Conservation (phyloP, 345 rosid species). For the Eucalyptus microcorys region DNA sequence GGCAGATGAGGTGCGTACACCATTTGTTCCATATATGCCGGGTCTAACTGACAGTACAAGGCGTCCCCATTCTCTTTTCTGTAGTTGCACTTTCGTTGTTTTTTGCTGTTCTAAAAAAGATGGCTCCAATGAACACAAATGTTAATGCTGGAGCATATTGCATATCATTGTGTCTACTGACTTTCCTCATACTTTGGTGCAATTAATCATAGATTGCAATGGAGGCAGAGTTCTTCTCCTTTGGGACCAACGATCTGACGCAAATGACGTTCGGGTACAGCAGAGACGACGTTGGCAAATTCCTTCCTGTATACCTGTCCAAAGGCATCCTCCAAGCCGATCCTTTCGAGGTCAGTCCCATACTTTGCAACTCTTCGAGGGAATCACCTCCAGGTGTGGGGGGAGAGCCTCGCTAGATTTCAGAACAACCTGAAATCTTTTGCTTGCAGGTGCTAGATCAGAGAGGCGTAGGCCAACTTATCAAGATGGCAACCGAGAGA, state of each 20-base stretch:
- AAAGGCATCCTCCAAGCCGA: constrained; percentile 78
- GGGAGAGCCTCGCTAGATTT: not conserved
- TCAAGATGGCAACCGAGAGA: constrained; percentile 78
- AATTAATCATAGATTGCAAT: constrained; percentile 49
- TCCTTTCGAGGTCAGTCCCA: constrained; percentile 72
- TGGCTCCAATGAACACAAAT: not conserved
- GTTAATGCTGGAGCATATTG: not conserved
- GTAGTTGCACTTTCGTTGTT: not conserved
- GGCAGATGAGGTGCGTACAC: constrained; percentile 69
- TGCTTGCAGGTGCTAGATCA: constrained; percentile 84
- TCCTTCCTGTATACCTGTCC: constrained; percentile 65
- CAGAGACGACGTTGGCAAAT: constrained; percentile 89
- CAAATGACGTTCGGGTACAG: constrained; percentile 98
- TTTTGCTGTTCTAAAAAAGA: not conserved
- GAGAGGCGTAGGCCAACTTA: constrained; percentile 85
- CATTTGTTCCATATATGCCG: not conserved
- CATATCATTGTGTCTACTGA: not conserved
- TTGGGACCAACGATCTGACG: constrained; percentile 93
- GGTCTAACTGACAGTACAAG: not conserved
- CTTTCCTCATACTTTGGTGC: not conserved
- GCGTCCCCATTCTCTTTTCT: not conserved
- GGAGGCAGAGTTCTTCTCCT: constrained; percentile 95
- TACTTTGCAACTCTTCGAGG: not conserved
- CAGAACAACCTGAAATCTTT: not conserved
- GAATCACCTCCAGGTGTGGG: not conserved